Base-by-base conservation (phyloP, 192 early-diverging fungal species). In the Pecoramyces ruminantium region DNA sequence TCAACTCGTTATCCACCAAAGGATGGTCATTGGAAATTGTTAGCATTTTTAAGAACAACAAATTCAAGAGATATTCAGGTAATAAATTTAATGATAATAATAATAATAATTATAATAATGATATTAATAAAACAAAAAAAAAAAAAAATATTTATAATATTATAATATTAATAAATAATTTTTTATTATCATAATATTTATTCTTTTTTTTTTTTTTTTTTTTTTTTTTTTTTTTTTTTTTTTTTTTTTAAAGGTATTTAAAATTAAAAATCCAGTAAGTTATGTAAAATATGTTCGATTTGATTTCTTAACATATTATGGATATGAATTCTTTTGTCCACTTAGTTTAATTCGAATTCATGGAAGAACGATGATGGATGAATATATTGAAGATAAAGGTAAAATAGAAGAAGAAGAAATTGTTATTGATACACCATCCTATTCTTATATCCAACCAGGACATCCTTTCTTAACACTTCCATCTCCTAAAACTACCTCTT, bases 271-370 rank as follows among this genome's bases (percentile, higher is more conserved):
- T 58, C 93, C 93, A 6, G 84, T 87, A 29, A 89, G 93, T 30
- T 98, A 94, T 91, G 90, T 93, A 12, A 91, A 92, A 14, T 99
- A 95, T 81, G 85, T 99, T 28, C 90, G 92, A 78, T 89, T 98
- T 77, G 95, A 97, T 80, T 96, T 99, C 82, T 16, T 93, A 18
- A 90, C 89, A 21, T 93, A 97, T 81, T 96, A 98, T 84, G 95
- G 98, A 34, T 84, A 86, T n/a, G 95, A 99, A 85, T 95, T 92
- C 82, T 98, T 95, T 81, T 99, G 98, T 82, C 98, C 98, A 12
- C 78, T 99, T 13, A 96, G 90, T 38, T 85, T 95, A 67, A 82
- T 99, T 38, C 87, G 92, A 77, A 96, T 96, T 0, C 94, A 94
- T 85, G 98, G 98, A 0, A 92, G 90, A n/a, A 94, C 94, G 0